Evolutionary conservation across 164 flowering plant species (phyloP), one percentile per base, ranked within the genome.

Genomic region (Nymphaea colorata): DNA sequence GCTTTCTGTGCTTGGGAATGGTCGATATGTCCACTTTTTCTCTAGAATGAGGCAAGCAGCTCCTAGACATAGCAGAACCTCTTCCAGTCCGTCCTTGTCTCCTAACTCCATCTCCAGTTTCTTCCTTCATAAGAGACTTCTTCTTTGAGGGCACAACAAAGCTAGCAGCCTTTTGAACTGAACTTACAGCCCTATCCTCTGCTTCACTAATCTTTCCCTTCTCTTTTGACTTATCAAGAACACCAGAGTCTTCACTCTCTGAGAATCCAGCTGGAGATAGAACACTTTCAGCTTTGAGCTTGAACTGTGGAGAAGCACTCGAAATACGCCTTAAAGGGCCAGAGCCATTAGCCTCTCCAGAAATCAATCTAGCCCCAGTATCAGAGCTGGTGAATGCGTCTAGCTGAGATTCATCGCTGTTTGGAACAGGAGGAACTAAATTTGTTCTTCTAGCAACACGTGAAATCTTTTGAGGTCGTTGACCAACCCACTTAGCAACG

Each of bases 241-340:
- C 86, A 42, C 86, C 91, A 25, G 92, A 87, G 69, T 88, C 98
- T 76, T 93, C 98, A 71, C 90, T 90, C 79, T 88, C 96, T 64
- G 98, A 90, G 72, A 87, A 78, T 41, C 82, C 76, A 73, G 87
- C 79, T 66, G 93, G 76, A 66, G 89, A 79, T 16, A 82, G 72
- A 12, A 84, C 93, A 73, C 79, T 17, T 61, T 41, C 64, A 41
- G 14, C 77, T 77, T 84, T 88, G 66, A 81, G 53, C 76, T 82
- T 93, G 66, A 80, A 73, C 62, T 84, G 95, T 77, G 84, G 86
- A 68, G 87, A 82, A 71, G 85, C 75, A 72, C 68, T 77, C 17
- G 81, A 36, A 63, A 79, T 47, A 62, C 86, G 85, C 75, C 74
- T 82, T 6, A 72, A 71, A 72, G 71, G 74, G 65, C 84, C 89